A percentile compares a stretch with the other conserved stretches of the same genome.
These are phyloP conservation scores for Colletotrichum sublineola DNA, from an alignment of 2,329 filamentous ascomycete genomes.

Conservation along the genomic window DNA sequence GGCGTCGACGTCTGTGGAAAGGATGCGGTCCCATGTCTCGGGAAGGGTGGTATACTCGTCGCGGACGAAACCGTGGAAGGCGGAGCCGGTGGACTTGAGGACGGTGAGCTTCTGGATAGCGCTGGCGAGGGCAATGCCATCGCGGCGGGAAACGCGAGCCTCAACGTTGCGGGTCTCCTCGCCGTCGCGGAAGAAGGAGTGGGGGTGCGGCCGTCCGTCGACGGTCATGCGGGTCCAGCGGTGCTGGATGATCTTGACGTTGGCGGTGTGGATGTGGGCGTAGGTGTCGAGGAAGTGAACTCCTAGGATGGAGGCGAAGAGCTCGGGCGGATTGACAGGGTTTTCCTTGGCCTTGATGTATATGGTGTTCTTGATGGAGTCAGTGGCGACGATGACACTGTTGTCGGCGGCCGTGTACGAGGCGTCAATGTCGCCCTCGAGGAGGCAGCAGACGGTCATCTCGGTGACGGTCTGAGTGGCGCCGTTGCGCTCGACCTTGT, in stretches of 20 bases:
- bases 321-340: constrained; percentile 91
- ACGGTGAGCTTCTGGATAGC: constrained; percentile 86
- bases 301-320: constrained; percentile 87
- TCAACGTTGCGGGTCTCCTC: constrained; percentile 88
- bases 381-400: constrained; percentile 93
- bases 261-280: constrained; percentile 85
- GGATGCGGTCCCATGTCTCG: constrained; percentile 94
- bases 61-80: constrained; percentile 93
- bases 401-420: constrained; percentile 97
- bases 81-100: constrained; percentile 95
- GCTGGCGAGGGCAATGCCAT: constrained; percentile 82
- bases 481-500: constrained; percentile 89
- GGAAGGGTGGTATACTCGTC: constrained; percentile 93
- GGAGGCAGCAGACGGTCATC: constrained; percentile 92
- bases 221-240: constrained; percentile 92
- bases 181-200: constrained; percentile 93
- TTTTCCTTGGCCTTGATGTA: constrained; percentile 96
- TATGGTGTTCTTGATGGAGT: constrained; percentile 97
- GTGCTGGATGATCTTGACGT: constrained; percentile 86
- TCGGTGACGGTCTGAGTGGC: constrained; percentile 89
- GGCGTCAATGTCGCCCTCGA: constrained; percentile 91
- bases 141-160: constrained; percentile 74
- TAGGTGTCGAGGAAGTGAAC: constrained; percentile 92
- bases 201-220: constrained; percentile 91
- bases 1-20: constrained; percentile 92